phyloP scores from a whole-genome alignment of 192 early-diverging fungal species.

The Jimgerdemannia flammicorona region DNA sequence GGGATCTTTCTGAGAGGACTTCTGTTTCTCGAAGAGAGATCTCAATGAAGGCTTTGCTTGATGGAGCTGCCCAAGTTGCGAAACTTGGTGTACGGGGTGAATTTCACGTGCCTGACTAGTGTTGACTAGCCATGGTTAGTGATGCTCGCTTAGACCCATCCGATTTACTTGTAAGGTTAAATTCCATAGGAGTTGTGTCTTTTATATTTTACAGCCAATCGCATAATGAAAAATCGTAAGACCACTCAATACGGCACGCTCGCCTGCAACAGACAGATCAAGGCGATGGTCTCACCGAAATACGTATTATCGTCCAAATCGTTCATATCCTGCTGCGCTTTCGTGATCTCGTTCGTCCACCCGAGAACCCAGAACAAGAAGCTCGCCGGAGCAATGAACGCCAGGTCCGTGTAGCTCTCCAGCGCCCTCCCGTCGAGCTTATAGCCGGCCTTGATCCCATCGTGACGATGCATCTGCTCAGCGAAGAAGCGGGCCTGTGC shows the following conservation, averaged over 20 bases:
- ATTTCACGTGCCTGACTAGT: too few relatives aligned
- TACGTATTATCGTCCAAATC: constrained; percentile 43
- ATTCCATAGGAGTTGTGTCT: too few relatives aligned
- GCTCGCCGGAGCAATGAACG: constrained; percentile 47
- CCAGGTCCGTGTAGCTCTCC: constrained; percentile 44
- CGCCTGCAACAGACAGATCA: constrained; percentile 46
- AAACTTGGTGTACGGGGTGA: too few relatives aligned
- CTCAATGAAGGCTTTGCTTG: too few relatives aligned
- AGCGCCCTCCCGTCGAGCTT: constrained; percentile 39
- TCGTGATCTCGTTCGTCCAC: constrained; percentile 24
- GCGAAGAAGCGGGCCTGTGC: constrained; percentile 43
- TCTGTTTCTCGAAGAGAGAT: too few relatives aligned
- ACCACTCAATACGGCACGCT: constrained; percentile 24
- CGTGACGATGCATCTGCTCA: constrained; percentile 13
- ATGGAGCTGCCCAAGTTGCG: too few relatives aligned
- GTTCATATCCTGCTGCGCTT: constrained; percentile 39
- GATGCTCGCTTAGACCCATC: too few relatives aligned
- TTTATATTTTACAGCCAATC: too few relatives aligned
- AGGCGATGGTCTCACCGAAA: constrained; percentile 52
- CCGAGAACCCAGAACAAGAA: constrained; percentile 47
- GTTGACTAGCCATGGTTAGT: too few relatives aligned
- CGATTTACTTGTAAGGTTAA: too few relatives aligned
- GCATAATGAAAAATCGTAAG: too few relatives aligned
- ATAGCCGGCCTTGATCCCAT: constrained; percentile 43
- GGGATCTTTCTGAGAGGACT: too few relatives aligned